Percentiles rank a stretch among this genome's conserved stretches.
These are phyloP conservation scores for Chimonanthus salicifolius DNA, from an alignment of 164 flowering plant species.

Conservation along the genomic window DNA sequence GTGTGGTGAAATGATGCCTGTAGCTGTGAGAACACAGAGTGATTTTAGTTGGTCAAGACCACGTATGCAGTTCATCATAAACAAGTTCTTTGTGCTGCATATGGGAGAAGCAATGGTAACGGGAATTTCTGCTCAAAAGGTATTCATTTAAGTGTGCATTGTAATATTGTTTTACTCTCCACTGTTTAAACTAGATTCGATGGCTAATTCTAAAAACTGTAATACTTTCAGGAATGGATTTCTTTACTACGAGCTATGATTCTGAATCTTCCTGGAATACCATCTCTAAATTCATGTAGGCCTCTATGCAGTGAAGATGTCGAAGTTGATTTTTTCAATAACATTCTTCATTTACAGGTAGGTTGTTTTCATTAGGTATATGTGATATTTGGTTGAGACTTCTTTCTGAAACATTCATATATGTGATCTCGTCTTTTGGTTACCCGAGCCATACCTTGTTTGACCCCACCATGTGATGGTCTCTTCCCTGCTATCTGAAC, in stretches of 20 bases:
- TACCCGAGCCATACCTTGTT: too few relatives aligned
- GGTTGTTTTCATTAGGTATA: conserved; percentile 1
- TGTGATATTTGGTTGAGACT: too few relatives aligned
- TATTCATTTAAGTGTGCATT: conserved; percentile 17
- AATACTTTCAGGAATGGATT: conserved; percentile 73
- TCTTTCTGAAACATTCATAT: too few relatives aligned
- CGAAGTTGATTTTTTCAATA: conserved; percentile 86
- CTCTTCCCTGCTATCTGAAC: too few relatives aligned
- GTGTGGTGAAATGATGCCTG: conserved; percentile 7
- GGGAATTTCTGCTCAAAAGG: conserved; percentile 58
- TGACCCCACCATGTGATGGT: too few relatives aligned
- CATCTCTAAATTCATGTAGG: conserved; percentile 37
- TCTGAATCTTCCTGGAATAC: conserved; percentile 52
- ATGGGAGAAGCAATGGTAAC: conserved; percentile 64
- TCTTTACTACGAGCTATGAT: conserved; percentile 71
- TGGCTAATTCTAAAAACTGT: background rate
- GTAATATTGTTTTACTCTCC: background rate
- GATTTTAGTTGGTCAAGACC: conserved; percentile 47
- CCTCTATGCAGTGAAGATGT: conserved; percentile 68
- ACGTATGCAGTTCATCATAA: conserved; percentile 34
- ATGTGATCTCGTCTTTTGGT: too few relatives aligned
- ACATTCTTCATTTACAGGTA: conserved; percentile 83
- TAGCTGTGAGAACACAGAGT: conserved; percentile 8
- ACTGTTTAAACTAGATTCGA: background rate
- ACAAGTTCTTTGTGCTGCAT: conserved; percentile 63